Base-by-base conservation (phyloP, 352 stramenopile genomes). In the Hyaloperonospora brassicae region DNA sequence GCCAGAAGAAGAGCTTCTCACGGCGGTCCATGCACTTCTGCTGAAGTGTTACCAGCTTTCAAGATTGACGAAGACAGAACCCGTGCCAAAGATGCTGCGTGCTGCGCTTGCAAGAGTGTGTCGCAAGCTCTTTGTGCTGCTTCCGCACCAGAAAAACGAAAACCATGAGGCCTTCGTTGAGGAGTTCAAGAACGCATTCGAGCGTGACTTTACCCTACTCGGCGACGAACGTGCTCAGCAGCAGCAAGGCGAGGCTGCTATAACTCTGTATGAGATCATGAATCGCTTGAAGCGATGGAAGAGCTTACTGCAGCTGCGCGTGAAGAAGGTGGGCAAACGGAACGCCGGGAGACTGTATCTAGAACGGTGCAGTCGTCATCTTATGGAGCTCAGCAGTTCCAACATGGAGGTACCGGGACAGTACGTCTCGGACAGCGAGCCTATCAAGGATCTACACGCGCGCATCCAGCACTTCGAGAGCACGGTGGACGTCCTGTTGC, bases 1-100 rank as follows among this genome's bases (percentile, higher is more conserved):
- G 49, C 96, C 96, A 5, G 95, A 98, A 67, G 95, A 98, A 66
- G 96, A 99, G 66, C 78, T 99, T 52, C 74, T 99, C 13, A 96
- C 87, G 5, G 95, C 95, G 2, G 92, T 99, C 23, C 86, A 96
- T 51, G 93, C 93, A 47, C 73, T 99, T 41, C 66, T 98, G n/a
- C 75, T 98, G 52, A 97, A 89, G 75, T 98, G 83, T 50, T 93
- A 95, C 57, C 85, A 95, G 57, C 66, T 95, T 6, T 81, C 85
- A 11, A 84, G 77, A 43, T 72, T 92, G 9, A 88, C 81, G 0
- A 80, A 86, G 39, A 83, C 70, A 0, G 85, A 95, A 55, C 59
- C 70, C 12, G 84, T 97, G 44, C 77, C 88, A 9, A 90, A 89
- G 45, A 96, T 93, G 69, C 64, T 97, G 42, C 83, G 79, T 27